Evolutionary conservation across 495 filamentous ascomycete genomes (phyloP), one percentile per base, ranked within the genome.

Genomic region (Penicillium malachiteum): DNA sequence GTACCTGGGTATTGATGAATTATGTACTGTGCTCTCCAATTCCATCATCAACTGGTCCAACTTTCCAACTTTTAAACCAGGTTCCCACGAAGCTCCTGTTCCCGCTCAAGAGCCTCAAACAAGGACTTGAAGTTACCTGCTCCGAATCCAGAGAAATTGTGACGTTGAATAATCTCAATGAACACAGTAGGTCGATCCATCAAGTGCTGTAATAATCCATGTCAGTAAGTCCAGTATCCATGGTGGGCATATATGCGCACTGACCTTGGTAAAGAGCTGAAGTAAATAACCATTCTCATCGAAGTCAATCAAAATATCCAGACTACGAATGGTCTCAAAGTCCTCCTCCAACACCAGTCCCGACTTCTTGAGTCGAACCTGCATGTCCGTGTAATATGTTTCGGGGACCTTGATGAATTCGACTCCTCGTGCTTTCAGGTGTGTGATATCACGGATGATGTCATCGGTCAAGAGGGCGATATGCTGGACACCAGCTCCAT

Each of bases 161-260:
- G 83, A 35, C 91, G 75, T 71, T 96, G 89, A 62, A 96, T 96
- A 56, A 96, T 92, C 80, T 96, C 92, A 52, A 96, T 82, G 68
- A 96, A 96, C 0, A 96, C 91, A 1, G 92, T 96, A 3, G 92
- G 92, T 1, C 92, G 83, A 69, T 96, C 92, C 85, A 96, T 87
- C 47, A 97, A 57, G 53, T 90, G 92, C 83, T 85, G 58, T 45
- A 16, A n/a, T 9, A 1, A 26, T 14, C 5, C 6, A 7, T 31
- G 62, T 67, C 56, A 75, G 67, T 54, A 59, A 11, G 1, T 7
- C 1, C 12, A 17, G 17, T 38, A 30, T 30, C 30, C 5, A 35
- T 30, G 5, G 8, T 11, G 8, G 11, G 12, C 2, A 44, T 11
- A 34, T 11, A 34, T 5, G 6, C 13, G 6, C 17, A 64, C 71